Base-by-base conservation (phyloP, 306 rosid genomes). In the Heteromeles arbutifolia region DNA sequence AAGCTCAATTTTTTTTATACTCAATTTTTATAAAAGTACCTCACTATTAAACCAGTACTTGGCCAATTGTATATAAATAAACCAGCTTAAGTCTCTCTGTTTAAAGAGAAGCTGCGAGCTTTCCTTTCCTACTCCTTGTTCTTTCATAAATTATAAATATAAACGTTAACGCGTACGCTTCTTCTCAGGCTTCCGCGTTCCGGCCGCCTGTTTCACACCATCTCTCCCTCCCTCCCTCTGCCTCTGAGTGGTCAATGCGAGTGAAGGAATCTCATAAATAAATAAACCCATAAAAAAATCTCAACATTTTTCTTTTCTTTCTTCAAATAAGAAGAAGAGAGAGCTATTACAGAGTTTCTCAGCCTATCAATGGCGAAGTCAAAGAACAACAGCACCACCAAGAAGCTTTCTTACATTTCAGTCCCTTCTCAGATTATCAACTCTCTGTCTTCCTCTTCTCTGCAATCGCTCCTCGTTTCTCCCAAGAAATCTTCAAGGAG, bases 371-470 rank as follows among this genome's bases (percentile, higher is more conserved):
- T 92, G 97, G 97, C 92, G 4, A 91, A 87, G 76, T 84, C 90
- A 3, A 92, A 90, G 75, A 86, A 83, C 78, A 88, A 77, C 75
- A 85, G 86, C 79, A 89, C 74, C 69, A 86, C 85, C 15, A 87
- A 85, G 86, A 90, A 87, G 81, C 76, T 86, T 13, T 86, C 86
- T 1, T 95, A 85, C 91, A 95, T 95, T 74, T 90, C 99, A 8
- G 99, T 95, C 34, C 99, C 99, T 12, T 92, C 97, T 65, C 99
- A 92, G 87, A 88, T 95, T 57, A 95, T 95, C 74, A 95, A 85
- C 62, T 89, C 99, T 4, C 62, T 95, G 39, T 86, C 99, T 31
- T 84, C 99, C 0, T 89, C 99, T 79, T 92, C 99, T 21, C 82
- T 95, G 22, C 92, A 92, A 19, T 90, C 97, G 21, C 97, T 95